Evolutionary conservation across 202 grass and related monocot genomes (phyloP), one percentile per base, ranked within the genome.

Genomic region (Brachypodium distachyon): DNA sequence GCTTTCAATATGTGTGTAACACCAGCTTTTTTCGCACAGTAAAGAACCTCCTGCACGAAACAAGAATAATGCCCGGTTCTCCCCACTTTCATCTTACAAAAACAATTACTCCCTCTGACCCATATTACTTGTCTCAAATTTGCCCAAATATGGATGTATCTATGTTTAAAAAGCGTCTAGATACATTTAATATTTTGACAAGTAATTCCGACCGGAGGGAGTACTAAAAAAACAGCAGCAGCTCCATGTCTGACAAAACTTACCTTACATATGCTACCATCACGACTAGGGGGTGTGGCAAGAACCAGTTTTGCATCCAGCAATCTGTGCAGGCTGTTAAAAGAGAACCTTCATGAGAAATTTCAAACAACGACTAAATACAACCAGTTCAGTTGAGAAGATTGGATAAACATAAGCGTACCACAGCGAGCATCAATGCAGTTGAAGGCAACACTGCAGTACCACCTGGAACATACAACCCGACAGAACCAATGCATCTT

Each of bases 211-310:
- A n/a, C n/a, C n/a, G n/a, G n/a, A n/a, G n/a, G n/a, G n/a, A n/a
- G n/a, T n/a, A n/a, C n/a, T n/a, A n/a, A 21, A 74, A 47, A 18
- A 68, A 47, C 12, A 31, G 33, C 47, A 49, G 47, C 29, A 61
- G 26, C 80, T 55, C 5, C 5, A 74, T 70, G 33, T 57, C 40
- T 21, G 18, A 32, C 12, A 31, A 76, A 82, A 12, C 6, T 10
- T 88, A 98, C 91, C 95, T 98, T 98, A 83, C 95, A 98, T 87
- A 94, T 87, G 76, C 85, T 88, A 78, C 95, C 89, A 88, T 94
- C 91, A 81, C 47, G 65, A 72, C 82, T 80, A 42, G 95, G 95
- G 0, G 95, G 95, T 65, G 95, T 94, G 40, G 95, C 95, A 88
- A 98, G 95, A 82, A 94, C 89, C 61, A 42, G 70, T 94, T 94